phyloP scores from a whole-genome alignment of 306 rosid species.

The Begonia loranthoides region DNA sequence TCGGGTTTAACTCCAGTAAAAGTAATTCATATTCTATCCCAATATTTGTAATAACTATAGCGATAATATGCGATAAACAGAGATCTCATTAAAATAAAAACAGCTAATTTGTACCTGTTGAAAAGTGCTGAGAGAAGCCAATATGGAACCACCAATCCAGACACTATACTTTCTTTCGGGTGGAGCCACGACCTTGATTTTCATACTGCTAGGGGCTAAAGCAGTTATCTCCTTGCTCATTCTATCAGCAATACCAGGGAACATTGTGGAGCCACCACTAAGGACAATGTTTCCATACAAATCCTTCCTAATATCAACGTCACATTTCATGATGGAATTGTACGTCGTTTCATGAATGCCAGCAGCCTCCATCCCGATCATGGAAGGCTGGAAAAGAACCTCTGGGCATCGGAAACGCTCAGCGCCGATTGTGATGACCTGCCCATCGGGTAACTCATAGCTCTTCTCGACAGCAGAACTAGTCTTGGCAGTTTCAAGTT shows the following conservation, averaged over 20 bases:
- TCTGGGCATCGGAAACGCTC: conserved; percentile 83
- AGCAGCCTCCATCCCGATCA: conserved; percentile 84
- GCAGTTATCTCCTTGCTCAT: conserved; percentile 88
- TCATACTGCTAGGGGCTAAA: conserved; percentile 86
- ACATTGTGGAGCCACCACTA: conserved; percentile 89
- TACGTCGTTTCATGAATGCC: conserved; percentile 81
- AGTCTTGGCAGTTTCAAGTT: conserved; percentile 70
- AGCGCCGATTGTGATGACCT: conserved; percentile 74
- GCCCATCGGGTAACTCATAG: conserved; percentile 81
- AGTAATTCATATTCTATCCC: too few species aligned
- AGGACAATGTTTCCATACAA: conserved; percentile 80
- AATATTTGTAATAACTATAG: too few species aligned
- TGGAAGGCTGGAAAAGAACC: conserved; percentile 87
- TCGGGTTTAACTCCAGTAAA: too few species aligned
- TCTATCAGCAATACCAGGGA: conserved; percentile 81
- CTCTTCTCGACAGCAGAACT: conserved; percentile 76
- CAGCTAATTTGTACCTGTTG: conserved; percentile 47
- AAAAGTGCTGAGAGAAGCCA: conserved; percentile 82
- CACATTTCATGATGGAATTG: conserved; percentile 85
- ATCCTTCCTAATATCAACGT: conserved; percentile 76
- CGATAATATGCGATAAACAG: too few species aligned
- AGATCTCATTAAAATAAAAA: too few species aligned
- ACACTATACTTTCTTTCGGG: conserved; percentile 88
- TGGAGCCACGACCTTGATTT: conserved; percentile 86
- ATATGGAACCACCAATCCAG: conserved; percentile 90